phyloP scores from a whole-genome alignment of 1,284 basidiomycete genomes.

The Heterobasidion annosum region DNA sequence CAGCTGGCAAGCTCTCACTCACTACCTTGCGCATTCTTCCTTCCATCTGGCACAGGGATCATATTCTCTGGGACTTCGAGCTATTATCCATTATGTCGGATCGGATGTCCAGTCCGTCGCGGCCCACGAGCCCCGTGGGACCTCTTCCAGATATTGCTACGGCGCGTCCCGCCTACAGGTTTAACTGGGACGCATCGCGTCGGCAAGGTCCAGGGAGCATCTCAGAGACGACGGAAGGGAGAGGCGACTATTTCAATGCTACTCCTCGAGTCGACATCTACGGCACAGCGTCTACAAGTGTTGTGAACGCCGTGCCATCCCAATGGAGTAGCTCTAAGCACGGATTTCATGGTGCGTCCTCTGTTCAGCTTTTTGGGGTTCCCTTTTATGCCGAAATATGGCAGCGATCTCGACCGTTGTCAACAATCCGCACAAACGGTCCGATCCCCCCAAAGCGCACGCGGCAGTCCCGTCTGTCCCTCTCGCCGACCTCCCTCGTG shows the following conservation, averaged over 20 bases:
- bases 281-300: conserved; percentile 24
- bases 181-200: conserved; percentile 56
- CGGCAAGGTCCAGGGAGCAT: conserved; percentile 54
- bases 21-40: not conserved
- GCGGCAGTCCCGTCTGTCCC: conserved; percentile 66
- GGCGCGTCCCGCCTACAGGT: conserved; percentile 42
- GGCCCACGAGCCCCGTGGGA: conserved; percentile 39
- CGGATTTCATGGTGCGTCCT: conserved; percentile 63
- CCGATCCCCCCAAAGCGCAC: conserved; percentile 80
- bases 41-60: not conserved
- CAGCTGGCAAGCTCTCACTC: not conserved
- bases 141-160: conserved; percentile 31
- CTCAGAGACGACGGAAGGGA: conserved; percentile 55
- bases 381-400: not conserved
- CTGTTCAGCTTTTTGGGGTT: not conserved
- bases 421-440: conserved; percentile 78
- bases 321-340: conserved; percentile 74
- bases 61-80: not conserved
- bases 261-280: conserved; percentile 13
- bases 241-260: conserved; percentile 26
- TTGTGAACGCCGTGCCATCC: conserved; percentile 38
- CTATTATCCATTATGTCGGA: conserved; percentile 23
- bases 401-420: conserved; percentile 69
- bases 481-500: conserved; percentile 67
- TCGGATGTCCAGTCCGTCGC: conserved; percentile 29